Evolutionary conservation across 208 protist genomes (phyloP), one percentile per base, ranked within the genome.

Genomic region (Sergeia podlipaevii): DNA sequence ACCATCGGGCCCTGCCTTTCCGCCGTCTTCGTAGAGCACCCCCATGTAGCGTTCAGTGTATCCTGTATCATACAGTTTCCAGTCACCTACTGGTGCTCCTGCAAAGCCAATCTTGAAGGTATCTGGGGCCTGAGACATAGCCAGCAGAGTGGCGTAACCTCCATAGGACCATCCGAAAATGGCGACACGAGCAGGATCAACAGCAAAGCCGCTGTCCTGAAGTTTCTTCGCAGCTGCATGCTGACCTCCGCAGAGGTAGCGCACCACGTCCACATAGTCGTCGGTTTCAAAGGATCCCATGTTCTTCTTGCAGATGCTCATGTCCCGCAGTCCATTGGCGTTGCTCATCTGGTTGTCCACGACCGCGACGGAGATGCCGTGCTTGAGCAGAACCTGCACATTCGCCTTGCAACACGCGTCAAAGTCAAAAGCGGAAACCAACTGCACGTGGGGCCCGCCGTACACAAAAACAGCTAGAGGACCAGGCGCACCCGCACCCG

Each of bases 11-110:
- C 4, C 24, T n/a, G 11, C 26, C 27, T 27, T 13, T 3, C 0
- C 6, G 32, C 7, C 10, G 6, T 56, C 60, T 10, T 66, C 70
- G 42, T 69, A 65, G 33, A 90, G 71, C 11, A 83, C 68, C 13
- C 86, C 89, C 70, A 96, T 80, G 69, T 96, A 96, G 26, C 89
- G 80, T 52, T 93, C 86, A 11, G 89, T 96, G 75, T 96, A 94
- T 29, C 78, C 84, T 0, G 81, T 93, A 66, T 96, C 86, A 65
- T 96, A 96, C n/a, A 93, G 68, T 37, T 59, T 71, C 84, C 86
- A 96, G 61, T 94, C 85, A 1, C 75, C 73, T 1, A 96, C 86
- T 2, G 89, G 89, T 1, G 89, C 89, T 5, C 89, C 89, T 1
- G 85, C 66, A 47, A 89, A 85, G 36, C 85, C 89, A 1, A 93